Percentiles rank a stretch among this genome's conserved stretches.
phyloP scores from a whole-genome alignment of 2,329 filamentous ascomycete species.

The Alternaria panax region DNA sequence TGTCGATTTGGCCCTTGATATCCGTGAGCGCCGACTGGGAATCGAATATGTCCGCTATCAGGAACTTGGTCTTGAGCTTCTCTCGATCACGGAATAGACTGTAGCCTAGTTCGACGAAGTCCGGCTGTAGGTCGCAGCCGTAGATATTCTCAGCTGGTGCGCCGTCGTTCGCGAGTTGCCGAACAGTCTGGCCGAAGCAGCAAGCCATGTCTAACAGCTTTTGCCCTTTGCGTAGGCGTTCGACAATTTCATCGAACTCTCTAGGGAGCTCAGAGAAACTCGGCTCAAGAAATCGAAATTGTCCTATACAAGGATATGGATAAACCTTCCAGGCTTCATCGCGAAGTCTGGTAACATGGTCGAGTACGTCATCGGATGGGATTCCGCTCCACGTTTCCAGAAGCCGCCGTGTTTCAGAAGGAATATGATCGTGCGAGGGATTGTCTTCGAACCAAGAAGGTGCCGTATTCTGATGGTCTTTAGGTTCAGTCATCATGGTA shows the following conservation, averaged over 20 bases:
- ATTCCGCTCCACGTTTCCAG: slow-evolving; percentile 50
- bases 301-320: slow-evolving; percentile 45
- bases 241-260: slow-evolving; percentile 38
- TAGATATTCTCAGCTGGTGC: slow-evolving; percentile 50
- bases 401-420: slow-evolving; percentile 37
- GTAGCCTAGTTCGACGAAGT: slow-evolving; percentile 64
- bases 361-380: slow-evolving; percentile 37
- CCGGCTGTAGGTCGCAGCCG: slow-evolving; percentile 49
- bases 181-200: slow-evolving; percentile 55
- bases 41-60: slow-evolving; percentile 60
- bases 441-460: slow-evolving; percentile 39
- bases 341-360: slow-evolving; percentile 42
- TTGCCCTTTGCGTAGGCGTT: slow-evolving; percentile 36
- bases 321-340: slow-evolving; percentile 36
- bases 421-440: slow-evolving; percentile 31
- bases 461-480: not conserved
- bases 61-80: slow-evolving; percentile 57
- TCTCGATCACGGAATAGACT: slow-evolving; percentile 43
- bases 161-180: slow-evolving; percentile 51
- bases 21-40: slow-evolving; percentile 34
- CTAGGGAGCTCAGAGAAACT: slow-evolving; percentile 24
- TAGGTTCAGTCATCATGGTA: slow-evolving; percentile 6
- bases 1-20: slow-evolving; percentile 44
- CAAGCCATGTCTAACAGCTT: slow-evolving; percentile 54
- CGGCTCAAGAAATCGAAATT: slow-evolving; percentile 43